These are phyloP conservation scores for Corinectria fuckeliana DNA, from an alignment of 2,329 filamentous ascomycete species.

Conservation along the genomic window DNA sequence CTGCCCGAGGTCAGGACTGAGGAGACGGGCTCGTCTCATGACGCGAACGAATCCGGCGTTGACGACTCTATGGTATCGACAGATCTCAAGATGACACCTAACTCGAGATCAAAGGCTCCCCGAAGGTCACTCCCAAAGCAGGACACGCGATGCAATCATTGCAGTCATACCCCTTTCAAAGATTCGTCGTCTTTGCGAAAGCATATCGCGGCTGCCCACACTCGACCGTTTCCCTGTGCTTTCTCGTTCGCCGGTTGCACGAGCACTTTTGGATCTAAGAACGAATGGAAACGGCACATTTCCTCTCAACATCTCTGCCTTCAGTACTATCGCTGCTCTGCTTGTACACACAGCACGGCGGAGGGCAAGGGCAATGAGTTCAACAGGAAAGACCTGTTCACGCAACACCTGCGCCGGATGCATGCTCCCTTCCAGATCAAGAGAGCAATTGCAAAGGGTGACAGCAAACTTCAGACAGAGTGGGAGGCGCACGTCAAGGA, in stretches of 20 bases:
- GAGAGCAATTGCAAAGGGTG: conserved; percentile 61
- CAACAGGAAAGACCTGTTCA: conserved; percentile 95
- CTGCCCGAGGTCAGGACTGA: conserved; percentile 42
- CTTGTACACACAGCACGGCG: conserved; percentile 59
- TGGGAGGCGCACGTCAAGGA: conserved; percentile 72
- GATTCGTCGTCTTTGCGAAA: conserved; percentile 71
- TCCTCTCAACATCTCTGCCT: conserved; percentile 84
- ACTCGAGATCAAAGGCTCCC: conserved; percentile 49
- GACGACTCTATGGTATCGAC: conserved; percentile 32
- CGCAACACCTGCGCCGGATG: conserved; percentile 93
- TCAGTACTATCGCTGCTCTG: conserved; percentile 69
- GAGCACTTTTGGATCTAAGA: conserved; percentile 89
- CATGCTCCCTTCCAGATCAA: conserved; percentile 75
- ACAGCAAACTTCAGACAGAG: conserved; percentile 64
- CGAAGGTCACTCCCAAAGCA: conserved; percentile 61
- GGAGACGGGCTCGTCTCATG: conserved; percentile 37
- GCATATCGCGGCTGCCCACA: conserved; percentile 72
- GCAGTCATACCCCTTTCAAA: conserved; percentile 70
- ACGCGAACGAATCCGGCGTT: conserved; percentile 44
- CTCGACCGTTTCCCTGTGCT: conserved; percentile 81
- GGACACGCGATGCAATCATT: conserved; percentile 66
- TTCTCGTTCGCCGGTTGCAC: conserved; percentile 84
- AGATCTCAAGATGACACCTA: conserved; percentile 33
- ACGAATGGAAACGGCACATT: conserved; percentile 98
- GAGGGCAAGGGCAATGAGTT: conserved; percentile 74